phyloP scores from a whole-genome alignment of 2,329 filamentous ascomycete species.

The Epichloe elymi region DNA sequence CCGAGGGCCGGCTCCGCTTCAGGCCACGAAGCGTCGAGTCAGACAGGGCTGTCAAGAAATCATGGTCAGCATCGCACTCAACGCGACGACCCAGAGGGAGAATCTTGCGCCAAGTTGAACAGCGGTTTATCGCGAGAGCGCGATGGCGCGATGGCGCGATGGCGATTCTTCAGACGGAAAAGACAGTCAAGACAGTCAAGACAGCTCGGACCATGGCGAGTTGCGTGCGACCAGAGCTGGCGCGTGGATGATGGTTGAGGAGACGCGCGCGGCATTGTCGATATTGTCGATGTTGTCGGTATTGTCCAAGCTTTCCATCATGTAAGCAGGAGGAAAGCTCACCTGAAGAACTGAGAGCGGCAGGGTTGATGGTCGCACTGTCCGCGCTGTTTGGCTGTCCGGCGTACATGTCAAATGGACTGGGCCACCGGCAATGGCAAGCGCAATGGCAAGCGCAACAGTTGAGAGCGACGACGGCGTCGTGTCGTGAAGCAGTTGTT shows the following conservation, averaged over 20 bases:
- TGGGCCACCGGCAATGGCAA: slow-evolving; percentile 12
- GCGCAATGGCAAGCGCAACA: slow-evolving; percentile 7
- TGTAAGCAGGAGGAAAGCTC: slow-evolving; percentile 18
- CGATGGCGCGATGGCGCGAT: no score
- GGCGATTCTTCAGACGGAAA: neutral
- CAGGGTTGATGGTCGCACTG: slow-evolving; percentile 83
- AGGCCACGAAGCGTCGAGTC: slow-evolving; percentile 49
- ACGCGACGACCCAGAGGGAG: neutral
- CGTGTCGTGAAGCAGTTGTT: slow-evolving; percentile 49
- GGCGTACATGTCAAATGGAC: slow-evolving; percentile 23
- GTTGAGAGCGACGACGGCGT: slow-evolving; percentile 31
- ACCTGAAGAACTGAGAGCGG: slow-evolving; percentile 71
- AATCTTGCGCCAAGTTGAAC: neutral
- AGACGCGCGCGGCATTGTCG: neutral
- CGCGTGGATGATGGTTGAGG: neutral
- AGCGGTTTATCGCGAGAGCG: neutral
- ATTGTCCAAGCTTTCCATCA: neutral
- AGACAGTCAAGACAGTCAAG: neutral
- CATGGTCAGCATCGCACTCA: slow-evolving; percentile 15
- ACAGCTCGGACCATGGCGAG: neutral
- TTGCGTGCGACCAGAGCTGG: neutral
- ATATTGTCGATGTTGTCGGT: neutral
- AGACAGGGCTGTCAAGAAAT: slow-evolving; percentile 29
- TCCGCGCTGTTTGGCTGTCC: slow-evolving; percentile 57
- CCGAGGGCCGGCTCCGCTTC: slow-evolving; percentile 70